phyloP scores from a whole-genome alignment of 495 filamentous ascomycete genomes.

The Ramalina intermedia region DNA sequence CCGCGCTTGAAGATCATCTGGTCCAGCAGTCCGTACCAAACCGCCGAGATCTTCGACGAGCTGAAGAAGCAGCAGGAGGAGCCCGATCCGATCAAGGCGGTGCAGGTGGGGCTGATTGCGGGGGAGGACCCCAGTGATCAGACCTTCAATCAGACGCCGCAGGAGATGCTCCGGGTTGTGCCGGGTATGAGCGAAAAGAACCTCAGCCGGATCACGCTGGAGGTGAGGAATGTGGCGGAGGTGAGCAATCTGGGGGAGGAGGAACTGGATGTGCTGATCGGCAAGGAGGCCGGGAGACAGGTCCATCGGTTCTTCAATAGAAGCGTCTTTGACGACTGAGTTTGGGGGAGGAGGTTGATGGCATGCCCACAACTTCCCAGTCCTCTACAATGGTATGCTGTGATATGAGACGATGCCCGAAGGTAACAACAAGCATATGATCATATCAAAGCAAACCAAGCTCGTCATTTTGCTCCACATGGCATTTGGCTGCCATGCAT shows the following conservation, averaged over 20 bases:
- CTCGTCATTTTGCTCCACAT: too few species aligned
- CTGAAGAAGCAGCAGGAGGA: constrained; percentile 79
- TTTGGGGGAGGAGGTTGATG: too few species aligned
- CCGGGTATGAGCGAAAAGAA: constrained; percentile 78
- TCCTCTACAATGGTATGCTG: neutral
- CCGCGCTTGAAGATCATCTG: constrained; percentile 82
- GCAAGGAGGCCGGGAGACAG: constrained; percentile 63
- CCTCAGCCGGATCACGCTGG: constrained; percentile 50
- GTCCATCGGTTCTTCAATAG: constrained; percentile 74
- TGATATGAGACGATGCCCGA: constrained; percentile 1
- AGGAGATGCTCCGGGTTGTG: constrained; percentile 79
- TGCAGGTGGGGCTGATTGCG: constrained; percentile 54
- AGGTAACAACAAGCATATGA: neutral
- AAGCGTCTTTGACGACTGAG: constrained; percentile 49
- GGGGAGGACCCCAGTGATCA: constrained; percentile 43
- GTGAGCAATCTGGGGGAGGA: constrained; percentile 74
- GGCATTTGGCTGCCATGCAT: too few species aligned
- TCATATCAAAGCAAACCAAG: too few species aligned
- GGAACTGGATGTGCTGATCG: constrained; percentile 58
- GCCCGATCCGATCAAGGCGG: constrained; percentile 79
- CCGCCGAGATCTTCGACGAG: constrained; percentile 89
- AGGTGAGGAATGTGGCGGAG: constrained; percentile 63
- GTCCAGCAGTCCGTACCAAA: constrained; percentile 88
- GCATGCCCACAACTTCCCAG: too few species aligned
- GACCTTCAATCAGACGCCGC: constrained; percentile 48